Evolutionary conservation across 2,329 filamentous ascomycete species (phyloP).

Genomic region (Diplocarpon rosae): DNA sequence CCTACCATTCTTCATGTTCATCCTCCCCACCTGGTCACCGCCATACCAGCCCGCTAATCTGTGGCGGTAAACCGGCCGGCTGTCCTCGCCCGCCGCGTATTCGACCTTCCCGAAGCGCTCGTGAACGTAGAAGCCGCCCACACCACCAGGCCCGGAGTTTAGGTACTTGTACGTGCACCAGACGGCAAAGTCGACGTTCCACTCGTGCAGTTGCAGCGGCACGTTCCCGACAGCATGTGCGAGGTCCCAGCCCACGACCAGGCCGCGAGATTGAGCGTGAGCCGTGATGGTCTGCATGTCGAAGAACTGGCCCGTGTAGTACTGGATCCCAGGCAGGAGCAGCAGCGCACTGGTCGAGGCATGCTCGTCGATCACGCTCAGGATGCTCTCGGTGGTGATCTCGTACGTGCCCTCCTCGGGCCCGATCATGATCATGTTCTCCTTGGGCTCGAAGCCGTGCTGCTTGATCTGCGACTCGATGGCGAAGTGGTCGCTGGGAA

Average conservation of each 20-base stretch:
- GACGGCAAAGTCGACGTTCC: slow-evolving; percentile 82
- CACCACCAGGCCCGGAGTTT: slow-evolving; percentile 73
- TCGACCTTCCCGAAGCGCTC: slow-evolving; percentile 54
- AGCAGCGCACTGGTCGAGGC: slow-evolving; percentile 63
- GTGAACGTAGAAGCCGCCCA: slow-evolving; percentile 73
- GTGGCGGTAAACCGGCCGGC: slow-evolving; percentile 44
- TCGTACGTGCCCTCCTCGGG: slow-evolving; percentile 46
- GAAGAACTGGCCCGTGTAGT: slow-evolving; percentile 82
- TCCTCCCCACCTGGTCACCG: slow-evolving; percentile 62
- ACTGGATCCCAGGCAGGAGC: slow-evolving; percentile 79
- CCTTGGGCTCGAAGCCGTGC: slow-evolving; percentile 52
- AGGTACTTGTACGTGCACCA: slow-evolving; percentile 97
- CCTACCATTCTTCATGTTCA: slow-evolving; percentile 63
- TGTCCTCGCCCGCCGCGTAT: slow-evolving; percentile 30
- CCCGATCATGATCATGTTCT: slow-evolving; percentile 64
- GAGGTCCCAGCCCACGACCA: slow-evolving; percentile 77
- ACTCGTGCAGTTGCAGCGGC: slow-evolving; percentile 67
- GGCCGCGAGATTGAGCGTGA: slow-evolving; percentile 59
- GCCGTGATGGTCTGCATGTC: slow-evolving; percentile 72
- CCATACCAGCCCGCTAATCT: slow-evolving; percentile 83
- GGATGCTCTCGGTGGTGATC: slow-evolving; percentile 59
- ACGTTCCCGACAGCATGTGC: slow-evolving; percentile 83
- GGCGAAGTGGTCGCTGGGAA: slow-evolving; percentile 81
- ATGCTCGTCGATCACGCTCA: slow-evolving; percentile 63
- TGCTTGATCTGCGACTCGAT: slow-evolving; percentile 69